Conservation (phyloP, 148 eudicot species). For the Rhododendron kiyosumense region DNA sequence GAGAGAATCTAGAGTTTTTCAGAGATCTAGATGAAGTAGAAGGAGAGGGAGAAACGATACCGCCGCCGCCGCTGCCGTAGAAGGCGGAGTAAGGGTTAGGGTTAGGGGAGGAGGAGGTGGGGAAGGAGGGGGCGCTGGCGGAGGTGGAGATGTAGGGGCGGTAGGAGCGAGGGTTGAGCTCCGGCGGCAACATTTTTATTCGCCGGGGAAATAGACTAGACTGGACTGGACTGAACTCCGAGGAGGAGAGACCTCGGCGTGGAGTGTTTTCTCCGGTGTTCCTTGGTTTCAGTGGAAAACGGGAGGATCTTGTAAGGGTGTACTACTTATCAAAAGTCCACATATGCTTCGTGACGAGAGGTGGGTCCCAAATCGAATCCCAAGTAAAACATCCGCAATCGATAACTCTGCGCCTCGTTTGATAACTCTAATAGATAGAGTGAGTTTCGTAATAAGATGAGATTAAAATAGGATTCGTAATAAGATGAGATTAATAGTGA, state of each 20-base stretch:
- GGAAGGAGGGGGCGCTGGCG: constrained; percentile 41
- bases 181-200: constrained; percentile 60
- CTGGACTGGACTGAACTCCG: not conserved
- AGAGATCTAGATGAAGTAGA: constrained; percentile 28
- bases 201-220: not conserved
- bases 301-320: not conserved
- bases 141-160: constrained; percentile 69
- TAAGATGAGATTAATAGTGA: no score
- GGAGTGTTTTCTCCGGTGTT: not conserved
- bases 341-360: not conserved
- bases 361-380: no score
- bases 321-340: not conserved
- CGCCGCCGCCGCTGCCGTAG: constrained; percentile 10
- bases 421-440: no score
- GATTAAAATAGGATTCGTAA: no score
- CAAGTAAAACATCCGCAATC: no score
- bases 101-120: constrained; percentile 38
- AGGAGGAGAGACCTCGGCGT: not conserved
- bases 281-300: not conserved
- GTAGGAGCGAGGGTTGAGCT: constrained; percentile 54
- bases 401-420: no score
- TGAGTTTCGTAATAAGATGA: no score
- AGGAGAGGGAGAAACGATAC: constrained; percentile 11
- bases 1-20: constrained; percentile 39
- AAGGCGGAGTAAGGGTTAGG: constrained; percentile 38